A percentile compares a stretch with the other conserved stretches of the same genome.
These are phyloP conservation scores for Plectosphaerella sp. DNA, from an alignment of 2,329 filamentous ascomycete genomes.

Conservation along the genomic window DNA sequence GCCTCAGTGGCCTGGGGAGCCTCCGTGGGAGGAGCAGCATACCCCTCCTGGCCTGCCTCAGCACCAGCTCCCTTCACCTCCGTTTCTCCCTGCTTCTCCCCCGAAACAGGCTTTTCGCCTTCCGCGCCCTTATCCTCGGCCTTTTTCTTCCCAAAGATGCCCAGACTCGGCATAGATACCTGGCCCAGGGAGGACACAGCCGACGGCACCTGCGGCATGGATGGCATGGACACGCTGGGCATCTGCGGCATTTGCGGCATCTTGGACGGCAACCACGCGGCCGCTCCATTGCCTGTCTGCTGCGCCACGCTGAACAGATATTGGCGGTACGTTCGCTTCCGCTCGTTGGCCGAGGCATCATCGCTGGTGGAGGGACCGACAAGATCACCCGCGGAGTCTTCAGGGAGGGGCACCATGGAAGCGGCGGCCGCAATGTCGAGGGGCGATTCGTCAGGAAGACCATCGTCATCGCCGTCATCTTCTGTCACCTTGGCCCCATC, in stretches of 20 bases:
- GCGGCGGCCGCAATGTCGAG: slow-evolving; percentile 50
- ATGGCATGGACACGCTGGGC: slow-evolving; percentile 19
- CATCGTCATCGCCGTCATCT: slow-evolving; percentile 12
- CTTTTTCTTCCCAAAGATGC: slow-evolving; percentile 22
- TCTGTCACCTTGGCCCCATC: slow-evolving; percentile 15
- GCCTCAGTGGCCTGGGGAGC: too few relatives aligned
- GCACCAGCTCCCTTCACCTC: neutral
- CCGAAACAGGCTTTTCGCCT: neutral
- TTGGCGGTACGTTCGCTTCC: slow-evolving; percentile 38
- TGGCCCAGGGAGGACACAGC: slow-evolving; percentile 22
- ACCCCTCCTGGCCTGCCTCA: too few relatives aligned
- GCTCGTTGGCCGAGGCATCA: slow-evolving; percentile 26
- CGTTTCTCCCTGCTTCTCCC: neutral
- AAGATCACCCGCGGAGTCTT: slow-evolving; percentile 30
- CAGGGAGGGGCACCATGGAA: slow-evolving; percentile 42
- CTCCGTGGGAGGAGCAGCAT: too few relatives aligned
- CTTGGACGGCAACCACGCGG: slow-evolving; percentile 43
- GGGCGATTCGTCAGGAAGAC: slow-evolving; percentile 36
- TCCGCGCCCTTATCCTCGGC: slow-evolving; percentile 8
- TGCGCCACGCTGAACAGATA: slow-evolving; percentile 46
- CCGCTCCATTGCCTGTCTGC: slow-evolving; percentile 40
- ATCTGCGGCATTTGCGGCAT: slow-evolving; percentile 23
- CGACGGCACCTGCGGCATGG: slow-evolving; percentile 21
- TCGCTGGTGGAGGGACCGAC: slow-evolving; percentile 23
- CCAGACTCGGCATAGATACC: slow-evolving; percentile 25